A percentile compares a stretch with the other conserved stretches of the same genome.
Evolutionary conservation across 2,329 filamentous ascomycete species (phyloP).

Genomic region (Talaromyces sp.): DNA sequence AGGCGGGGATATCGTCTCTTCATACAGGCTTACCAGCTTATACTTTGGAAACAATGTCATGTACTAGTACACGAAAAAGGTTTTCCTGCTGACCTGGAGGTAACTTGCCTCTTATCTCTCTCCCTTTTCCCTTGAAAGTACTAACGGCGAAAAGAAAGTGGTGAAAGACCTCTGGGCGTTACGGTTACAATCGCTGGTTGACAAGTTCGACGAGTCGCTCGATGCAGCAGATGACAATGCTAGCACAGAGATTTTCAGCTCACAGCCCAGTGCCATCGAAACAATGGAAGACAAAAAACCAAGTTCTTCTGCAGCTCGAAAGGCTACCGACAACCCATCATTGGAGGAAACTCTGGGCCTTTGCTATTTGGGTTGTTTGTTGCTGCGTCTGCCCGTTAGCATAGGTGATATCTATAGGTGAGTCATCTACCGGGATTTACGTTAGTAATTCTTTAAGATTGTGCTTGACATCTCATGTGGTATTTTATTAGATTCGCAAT

Average conservation of each 20-base stretch:
- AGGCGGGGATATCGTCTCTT: slow-evolving; percentile 69
- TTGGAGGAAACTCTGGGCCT: slow-evolving; percentile 70
- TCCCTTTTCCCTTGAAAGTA: background rate
- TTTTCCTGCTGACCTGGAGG: slow-evolving; percentile 69
- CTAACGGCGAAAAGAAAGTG: slow-evolving; percentile 42
- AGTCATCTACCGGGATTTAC: background rate
- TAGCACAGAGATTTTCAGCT: slow-evolving; percentile 49
- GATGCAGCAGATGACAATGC: slow-evolving; percentile 29
- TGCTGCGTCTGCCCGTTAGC: slow-evolving; percentile 71
- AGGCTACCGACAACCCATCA: slow-evolving; percentile 48
- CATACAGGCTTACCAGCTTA: slow-evolving; percentile 75
- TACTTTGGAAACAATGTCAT: slow-evolving; percentile 73
- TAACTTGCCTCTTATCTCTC: slow-evolving; percentile 16
- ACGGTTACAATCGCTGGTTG: slow-evolving; percentile 55
- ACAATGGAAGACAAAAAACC: slow-evolving; percentile 8
- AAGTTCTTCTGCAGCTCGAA: slow-evolving; percentile 5
- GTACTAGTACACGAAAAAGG: slow-evolving; percentile 64
- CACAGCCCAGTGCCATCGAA: slow-evolving; percentile 40
- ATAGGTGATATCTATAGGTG: slow-evolving; percentile 61
- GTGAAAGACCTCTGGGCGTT: slow-evolving; percentile 82
- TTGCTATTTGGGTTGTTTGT: slow-evolving; percentile 71
- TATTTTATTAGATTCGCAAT: slow-evolving; percentile 29
- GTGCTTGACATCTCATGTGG: background rate
- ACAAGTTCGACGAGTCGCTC: slow-evolving; percentile 34
- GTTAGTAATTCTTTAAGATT: background rate